Conservation (phyloP, 495 filamentous ascomycete genomes). For the Thermothielavioides terrestris region DNA sequence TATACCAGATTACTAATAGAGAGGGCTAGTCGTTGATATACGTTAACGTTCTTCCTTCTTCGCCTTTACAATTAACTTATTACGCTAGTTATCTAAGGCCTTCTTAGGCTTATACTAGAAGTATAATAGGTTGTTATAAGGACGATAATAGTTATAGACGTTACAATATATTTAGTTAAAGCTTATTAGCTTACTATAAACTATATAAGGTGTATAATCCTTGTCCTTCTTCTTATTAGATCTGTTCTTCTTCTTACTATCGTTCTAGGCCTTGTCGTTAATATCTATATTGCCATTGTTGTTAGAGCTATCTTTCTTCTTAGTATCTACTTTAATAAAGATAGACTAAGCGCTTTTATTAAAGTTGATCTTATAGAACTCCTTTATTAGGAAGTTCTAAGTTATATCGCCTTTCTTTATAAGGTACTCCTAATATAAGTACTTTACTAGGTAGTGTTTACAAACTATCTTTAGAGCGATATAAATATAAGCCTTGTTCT, state of each 20-base stretch:
- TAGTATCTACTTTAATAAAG: too few relatives aligned
- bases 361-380: too few relatives aligned
- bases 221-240: not conserved
- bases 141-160: not conserved
- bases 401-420: not conserved
- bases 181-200: not conserved
- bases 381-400: not conserved
- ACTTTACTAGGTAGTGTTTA: too few relatives aligned
- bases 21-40: not conserved
- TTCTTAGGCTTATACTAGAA: not conserved
- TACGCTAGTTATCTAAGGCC: not conserved
- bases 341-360: too few relatives aligned
- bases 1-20: not conserved
- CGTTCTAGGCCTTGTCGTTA: not conserved
- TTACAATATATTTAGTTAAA: not conserved
- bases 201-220: not conserved
- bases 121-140: not conserved
- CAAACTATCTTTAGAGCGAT: not conserved
- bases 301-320: too few relatives aligned
- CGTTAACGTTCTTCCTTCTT: not conserved
- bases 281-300: too few relatives aligned
- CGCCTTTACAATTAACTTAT: not conserved
- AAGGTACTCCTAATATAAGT: not conserved
- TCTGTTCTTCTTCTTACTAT: not conserved
- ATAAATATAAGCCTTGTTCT: not conserved